phyloP scores from a whole-genome alignment of 768 basidiomycete genomes.

The Lactifluus rugatus region DNA sequence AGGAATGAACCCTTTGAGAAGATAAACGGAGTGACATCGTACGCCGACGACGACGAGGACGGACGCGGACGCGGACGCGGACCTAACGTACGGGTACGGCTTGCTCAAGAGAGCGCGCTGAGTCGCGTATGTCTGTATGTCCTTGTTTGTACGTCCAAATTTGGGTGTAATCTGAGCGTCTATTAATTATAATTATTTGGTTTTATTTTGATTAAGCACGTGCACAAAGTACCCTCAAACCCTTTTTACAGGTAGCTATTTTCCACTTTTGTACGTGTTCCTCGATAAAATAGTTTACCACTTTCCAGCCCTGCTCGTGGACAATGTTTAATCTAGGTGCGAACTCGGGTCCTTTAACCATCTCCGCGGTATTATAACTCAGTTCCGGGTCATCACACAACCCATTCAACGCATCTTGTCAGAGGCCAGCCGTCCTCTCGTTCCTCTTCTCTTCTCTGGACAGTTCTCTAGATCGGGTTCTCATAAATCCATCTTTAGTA shows the following conservation, averaged over 20 bases:
- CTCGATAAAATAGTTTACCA: not conserved
- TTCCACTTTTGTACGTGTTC: not conserved
- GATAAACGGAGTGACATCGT: constrained; percentile 43
- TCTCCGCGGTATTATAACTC: not conserved
- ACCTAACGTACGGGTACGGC: no score
- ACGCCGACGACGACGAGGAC: constrained; percentile 1
- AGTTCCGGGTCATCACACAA: not conserved
- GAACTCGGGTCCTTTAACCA: not conserved
- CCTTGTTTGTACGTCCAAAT: not conserved
- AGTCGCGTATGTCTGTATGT: constrained; percentile 4
- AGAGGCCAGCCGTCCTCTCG: not conserved
- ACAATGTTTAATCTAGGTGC: not conserved
- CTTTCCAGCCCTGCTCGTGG: not conserved
- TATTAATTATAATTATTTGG: not conserved
- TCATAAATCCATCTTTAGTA: not conserved
- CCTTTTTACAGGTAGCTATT: not conserved
- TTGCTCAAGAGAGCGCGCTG: no score
- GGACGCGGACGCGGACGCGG: not conserved
- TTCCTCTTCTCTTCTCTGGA: not conserved
- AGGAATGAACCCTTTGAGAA: constrained; percentile 21
- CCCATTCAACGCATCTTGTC: not conserved
- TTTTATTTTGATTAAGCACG: not conserved
- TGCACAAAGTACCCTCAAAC: not conserved
- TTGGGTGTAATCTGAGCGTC: not conserved
- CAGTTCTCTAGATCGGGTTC: not conserved